Evolutionary conservation across 345 rosid genomes (phyloP), one percentile per base, ranked within the genome.

Genomic region (Camelina laxa): DNA sequence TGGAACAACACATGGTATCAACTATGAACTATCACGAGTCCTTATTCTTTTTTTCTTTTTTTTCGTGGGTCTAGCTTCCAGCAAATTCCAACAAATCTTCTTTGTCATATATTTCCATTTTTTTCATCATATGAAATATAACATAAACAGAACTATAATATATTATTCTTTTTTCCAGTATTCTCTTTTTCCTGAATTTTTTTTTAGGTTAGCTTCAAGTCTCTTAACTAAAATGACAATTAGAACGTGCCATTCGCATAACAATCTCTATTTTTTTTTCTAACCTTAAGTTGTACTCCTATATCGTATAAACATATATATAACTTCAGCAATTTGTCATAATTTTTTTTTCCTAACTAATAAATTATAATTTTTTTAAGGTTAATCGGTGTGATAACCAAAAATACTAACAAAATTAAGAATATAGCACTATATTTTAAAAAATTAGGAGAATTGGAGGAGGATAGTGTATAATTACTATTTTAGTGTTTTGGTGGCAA

Each of bases 21-120:
- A 54, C 17, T 44, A 63, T 41, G 17, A 54, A 54, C 17, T 13
- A 54, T 54, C 70, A 72, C 53, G 4, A 62, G 35, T 39, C 35
- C 31, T 39, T 62, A 39, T 62, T 69, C 16, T 64, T 55, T 73
- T 7, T 45, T 64, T 24, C 55, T 55, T 73, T 7, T 45, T 64
- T 7, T 35, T 64, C 65, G 60, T 65, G 66, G 72, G 65, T 56
- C 66, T 58, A 67, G 55, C 41, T 67, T 67, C 79, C 79, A 75
- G 79, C 69, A 60, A 60, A 68, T 75, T 63, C 74, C 78, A 67
- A 49, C 79, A 67, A 49, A 60, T 67, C 74, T 48, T 57, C 73
- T 27, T 67, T 30, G 73, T 67, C 79, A 67, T 41, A 7, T 58
- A 22, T 38, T 49, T 48, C 62, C 53, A 39, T 42, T 36, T 71